Conservation (phyloP, 2,329 filamentous ascomycete species). For the Epicoccum nigrum region DNA sequence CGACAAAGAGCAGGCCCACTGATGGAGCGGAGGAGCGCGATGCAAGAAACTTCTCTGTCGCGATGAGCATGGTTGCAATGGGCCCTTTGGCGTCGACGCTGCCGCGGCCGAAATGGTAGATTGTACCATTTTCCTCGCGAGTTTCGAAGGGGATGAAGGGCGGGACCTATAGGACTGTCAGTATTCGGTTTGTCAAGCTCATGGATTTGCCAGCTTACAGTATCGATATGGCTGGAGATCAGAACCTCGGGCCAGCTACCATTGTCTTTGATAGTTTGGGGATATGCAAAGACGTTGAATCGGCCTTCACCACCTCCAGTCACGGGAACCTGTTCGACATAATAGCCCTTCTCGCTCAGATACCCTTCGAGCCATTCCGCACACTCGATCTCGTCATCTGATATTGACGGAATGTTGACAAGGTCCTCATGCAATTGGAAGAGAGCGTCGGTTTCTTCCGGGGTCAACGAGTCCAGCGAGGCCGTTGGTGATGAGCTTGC, state of each 20-base stretch:
- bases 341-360: conserved; percentile 50
- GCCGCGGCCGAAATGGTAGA: conserved; percentile 68
- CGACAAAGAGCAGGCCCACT: conserved; percentile 62
- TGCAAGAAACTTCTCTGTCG: conserved; percentile 61
- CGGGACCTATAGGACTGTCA: conserved; percentile 41
- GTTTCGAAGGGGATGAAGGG: conserved; percentile 71
- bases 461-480: conserved; percentile 14
- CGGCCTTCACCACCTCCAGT: conserved; percentile 49
- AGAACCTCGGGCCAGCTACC: conserved; percentile 61
- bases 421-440: conserved; percentile 31
- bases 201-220: conserved; percentile 40
- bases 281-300: conserved; percentile 78
- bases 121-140: conserved; percentile 55
- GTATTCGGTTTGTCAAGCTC: no score
- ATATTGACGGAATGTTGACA: conserved; percentile 37
- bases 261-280: conserved; percentile 40
- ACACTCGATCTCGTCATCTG: conserved; percentile 68
- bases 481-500: conserved; percentile 1
- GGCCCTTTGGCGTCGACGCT: conserved; percentile 64
- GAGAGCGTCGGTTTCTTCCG: conserved; percentile 29
- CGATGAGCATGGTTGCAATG: conserved; percentile 73
- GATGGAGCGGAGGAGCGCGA: conserved; percentile 48
- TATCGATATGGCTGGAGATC: conserved; percentile 82
- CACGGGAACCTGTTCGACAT: conserved; percentile 56
- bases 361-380: conserved; percentile 71